Base-by-base conservation (phyloP, 495 filamentous ascomycete species). In the Aspergillus sclerotioniger region DNA sequence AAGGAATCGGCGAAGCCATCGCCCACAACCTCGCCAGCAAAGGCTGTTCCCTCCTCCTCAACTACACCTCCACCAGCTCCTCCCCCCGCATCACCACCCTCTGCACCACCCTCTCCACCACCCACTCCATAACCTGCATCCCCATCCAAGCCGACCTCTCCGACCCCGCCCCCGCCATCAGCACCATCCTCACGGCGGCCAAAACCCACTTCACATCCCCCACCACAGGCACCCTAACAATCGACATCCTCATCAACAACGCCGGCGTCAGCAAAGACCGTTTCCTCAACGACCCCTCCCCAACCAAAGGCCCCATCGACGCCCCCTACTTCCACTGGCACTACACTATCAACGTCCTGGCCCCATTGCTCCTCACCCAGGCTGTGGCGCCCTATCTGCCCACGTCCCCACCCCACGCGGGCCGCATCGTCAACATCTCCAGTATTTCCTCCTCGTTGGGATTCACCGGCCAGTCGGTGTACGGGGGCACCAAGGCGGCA, bases 181-280 rank as follows among this genome's bases (percentile, higher is more conserved):
- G 50, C 0, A 52, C 48, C 0, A 79, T 79, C 54, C 39, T 79
- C 31, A 41, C 51, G 0, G 67, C 74, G 0, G 80, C 80, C 0
- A 73, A 81, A 44, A 69, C 80, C 57, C 73, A 82, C 54, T 86
- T 86, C 65, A 60, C 76, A 13, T 69, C 78, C 35, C 69, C 73
- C 47, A 71, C 67, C 29, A 29, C n/a, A 9, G 70, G 70, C 15
- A 76, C 76, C 21, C 82, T 92, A 70, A 84, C 87, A 59, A 84
- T 96, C 71, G 90, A 96, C 69, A 90, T 96, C 62, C 72, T 96
- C 25, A 76, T 96, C 76, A 95, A 96, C 80, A 96, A 96, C 69
- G 91, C 92, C 44, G 92, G 86, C 55, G 71, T 93, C 8, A 78
- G 84, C 2, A 66, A 65, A 28, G 87, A 92, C 71, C 71, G 80